These are phyloP conservation scores for Pyricularia sp. DNA, from an alignment of 2,329 filamentous ascomycete genomes.

Conservation along the genomic window DNA sequence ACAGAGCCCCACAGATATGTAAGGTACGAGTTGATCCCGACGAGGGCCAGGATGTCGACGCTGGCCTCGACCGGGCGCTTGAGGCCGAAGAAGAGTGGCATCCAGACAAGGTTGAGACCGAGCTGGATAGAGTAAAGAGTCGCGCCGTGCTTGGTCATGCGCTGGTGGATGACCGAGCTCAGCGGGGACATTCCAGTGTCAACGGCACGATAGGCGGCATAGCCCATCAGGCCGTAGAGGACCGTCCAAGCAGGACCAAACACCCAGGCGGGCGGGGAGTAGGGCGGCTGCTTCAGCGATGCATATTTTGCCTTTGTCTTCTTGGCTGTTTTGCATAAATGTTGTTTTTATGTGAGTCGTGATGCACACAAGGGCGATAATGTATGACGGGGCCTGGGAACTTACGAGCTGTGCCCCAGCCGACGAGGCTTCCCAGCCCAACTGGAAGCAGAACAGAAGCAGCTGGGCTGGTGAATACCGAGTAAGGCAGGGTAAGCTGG, in stretches of 20 bases:
- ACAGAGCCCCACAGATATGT: conserved; percentile 64
- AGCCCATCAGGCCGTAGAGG: conserved; percentile 73
- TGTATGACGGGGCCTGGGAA: conserved; percentile 6
- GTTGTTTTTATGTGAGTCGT: conserved; percentile 2
- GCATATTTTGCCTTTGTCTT: conserved; percentile 50
- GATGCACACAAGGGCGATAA: background rate
- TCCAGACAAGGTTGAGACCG: conserved; percentile 76
- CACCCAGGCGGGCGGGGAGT: conserved; percentile 44
- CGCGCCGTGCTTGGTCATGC: conserved; percentile 52
- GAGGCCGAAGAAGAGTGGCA: conserved; percentile 80
- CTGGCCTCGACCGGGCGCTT: conserved; percentile 62
- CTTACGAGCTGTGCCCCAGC: conserved; percentile 54
- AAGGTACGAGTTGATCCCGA: conserved; percentile 60
- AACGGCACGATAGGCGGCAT: conserved; percentile 70
- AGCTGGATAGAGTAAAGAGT: conserved; percentile 80
- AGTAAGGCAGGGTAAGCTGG: conserved; percentile 59
- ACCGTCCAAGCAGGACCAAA: conserved; percentile 55
- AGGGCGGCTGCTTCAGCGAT: conserved; percentile 53
- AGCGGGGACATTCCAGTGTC: conserved; percentile 46
- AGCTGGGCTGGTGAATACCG: conserved; percentile 59
- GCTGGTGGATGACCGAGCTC: conserved; percentile 37
- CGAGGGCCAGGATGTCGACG: conserved; percentile 58
- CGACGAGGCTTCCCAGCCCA: conserved; percentile 57
- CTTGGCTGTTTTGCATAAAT: conserved; percentile 27
- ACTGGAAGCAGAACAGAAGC: conserved; percentile 66